Base-by-base conservation (phyloP, 352 stramenopile genomes). In the Phytophthora quininea region DNA sequence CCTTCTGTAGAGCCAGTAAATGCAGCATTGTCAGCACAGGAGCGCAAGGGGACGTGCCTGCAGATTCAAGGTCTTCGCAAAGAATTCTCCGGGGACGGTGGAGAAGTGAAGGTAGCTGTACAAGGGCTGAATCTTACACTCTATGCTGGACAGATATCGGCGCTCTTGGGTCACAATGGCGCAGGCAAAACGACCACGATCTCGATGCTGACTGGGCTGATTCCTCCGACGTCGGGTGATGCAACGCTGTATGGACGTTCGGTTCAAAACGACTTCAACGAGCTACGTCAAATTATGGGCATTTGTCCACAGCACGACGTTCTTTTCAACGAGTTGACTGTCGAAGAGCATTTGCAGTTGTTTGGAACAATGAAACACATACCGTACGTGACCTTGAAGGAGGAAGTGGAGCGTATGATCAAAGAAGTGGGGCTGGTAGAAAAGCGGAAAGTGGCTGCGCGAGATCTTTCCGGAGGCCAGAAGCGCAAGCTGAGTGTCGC, bases 281-380 rank as follows among this genome's bases (percentile, higher is more conserved):
- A 88, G 35, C 85, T 99, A 19, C 91, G 97, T 5, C 73, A 97
- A 65, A 85, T 97, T 54, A 90, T 98, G 68, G 97, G 96, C 45
- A 90, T 99, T 49, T 99, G 97, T 74, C 88, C 97, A 2, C 97
- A 99, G 68, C 95, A 99, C 72, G 96, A 99, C 72, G 97, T 98
- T 32, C 74, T 99, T 1, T 98, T 98, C 62, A 88, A 92, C 37
- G 74, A 97, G 19, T 73, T 99, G 40, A 99, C 97, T 1, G 97
- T 99, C 12, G 66, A 91, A 45, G 97, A 99, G 69, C 96, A 99
- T 66, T 76, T 99, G 40, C 47, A 84, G 54, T 89, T 99, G 59
- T 99, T 98, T 67, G 92, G 86, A 14, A 83, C 79, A 30, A 84
- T 99, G 58, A 99, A 99, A 67, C 81, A 90, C 35, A 70, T 97